These are phyloP conservation scores for Trifolium repens DNA, from an alignment of 306 rosid genomes.

Conservation along the genomic window DNA sequence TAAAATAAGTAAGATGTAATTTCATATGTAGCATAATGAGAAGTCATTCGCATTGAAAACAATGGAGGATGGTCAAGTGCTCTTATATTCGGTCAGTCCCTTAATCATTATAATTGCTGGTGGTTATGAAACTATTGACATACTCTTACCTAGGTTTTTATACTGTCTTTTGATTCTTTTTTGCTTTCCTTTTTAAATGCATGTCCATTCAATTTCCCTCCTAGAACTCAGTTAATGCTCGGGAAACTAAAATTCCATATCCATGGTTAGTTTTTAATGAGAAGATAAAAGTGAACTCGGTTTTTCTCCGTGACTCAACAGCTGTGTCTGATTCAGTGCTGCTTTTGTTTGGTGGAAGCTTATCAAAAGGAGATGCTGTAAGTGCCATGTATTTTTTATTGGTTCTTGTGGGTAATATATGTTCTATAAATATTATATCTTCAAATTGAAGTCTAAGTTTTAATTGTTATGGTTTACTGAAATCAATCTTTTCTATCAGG, in stretches of 20 bases:
- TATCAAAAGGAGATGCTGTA: conserved; percentile 72
- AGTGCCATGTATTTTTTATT: conserved; percentile 39
- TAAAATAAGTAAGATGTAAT: conserved; percentile 27
- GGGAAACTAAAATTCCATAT: conserved; percentile 85
- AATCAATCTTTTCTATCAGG: conserved; percentile 55
- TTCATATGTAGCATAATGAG: conserved; percentile 78
- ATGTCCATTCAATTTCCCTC: conserved; percentile 42
- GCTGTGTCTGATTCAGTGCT: conserved; percentile 84
- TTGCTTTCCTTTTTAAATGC: conserved; percentile 36
- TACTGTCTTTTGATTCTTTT: conserved; percentile 31
- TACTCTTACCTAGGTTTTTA: conserved; percentile 2
- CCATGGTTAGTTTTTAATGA: conserved; percentile 98
- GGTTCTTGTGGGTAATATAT: conserved; percentile 13
- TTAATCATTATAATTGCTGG: conserved; percentile 33
- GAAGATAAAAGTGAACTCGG: conserved; percentile 95
- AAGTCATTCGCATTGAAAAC: conserved; percentile 88
- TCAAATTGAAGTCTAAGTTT: conserved; percentile 16
- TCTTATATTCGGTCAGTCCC: conserved; percentile 73
- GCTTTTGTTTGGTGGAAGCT: conserved; percentile 91
- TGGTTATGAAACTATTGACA: conserved; percentile 31
- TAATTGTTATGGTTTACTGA: conserved; percentile 29
- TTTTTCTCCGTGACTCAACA: conserved; percentile 95
- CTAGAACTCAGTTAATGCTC: conserved; percentile 94
- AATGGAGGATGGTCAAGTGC: conserved; percentile 99
- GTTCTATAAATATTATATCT: conserved; percentile 1